Percentiles rank a stretch among this genome's conserved stretches.
phyloP scores from a whole-genome alignment of 805 yeast genomes.

The Ogataea ganodermae region DNA sequence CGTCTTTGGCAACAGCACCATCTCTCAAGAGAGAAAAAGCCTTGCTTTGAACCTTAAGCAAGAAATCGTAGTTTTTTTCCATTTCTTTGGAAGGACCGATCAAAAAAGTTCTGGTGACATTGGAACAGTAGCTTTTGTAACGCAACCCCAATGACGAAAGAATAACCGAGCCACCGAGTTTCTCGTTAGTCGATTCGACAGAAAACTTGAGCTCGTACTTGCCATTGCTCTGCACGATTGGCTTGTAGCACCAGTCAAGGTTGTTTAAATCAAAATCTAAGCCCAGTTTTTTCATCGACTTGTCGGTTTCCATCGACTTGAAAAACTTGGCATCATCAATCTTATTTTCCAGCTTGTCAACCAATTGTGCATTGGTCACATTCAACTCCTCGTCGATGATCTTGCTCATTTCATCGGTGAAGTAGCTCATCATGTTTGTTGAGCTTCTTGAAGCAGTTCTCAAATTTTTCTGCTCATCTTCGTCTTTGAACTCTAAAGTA shows the following conservation, averaged over 20 bases:
- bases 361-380: constrained; percentile 68
- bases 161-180: constrained; percentile 75
- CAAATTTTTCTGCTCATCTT: constrained; percentile 65
- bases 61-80: constrained; percentile 76
- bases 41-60: constrained; percentile 67
- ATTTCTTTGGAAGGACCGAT: constrained; percentile 84
- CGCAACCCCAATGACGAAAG: constrained; percentile 82
- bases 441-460: constrained; percentile 77
- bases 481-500: constrained; percentile 75
- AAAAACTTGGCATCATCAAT: constrained; percentile 79
- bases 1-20: constrained; percentile 66
- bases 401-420: constrained; percentile 85
- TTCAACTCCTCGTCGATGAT: constrained; percentile 84
- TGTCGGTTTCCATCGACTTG: constrained; percentile 47
- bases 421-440: constrained; percentile 73
- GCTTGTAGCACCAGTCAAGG: constrained; percentile 92
- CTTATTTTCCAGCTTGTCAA: constrained; percentile 76
- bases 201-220: constrained; percentile 81
- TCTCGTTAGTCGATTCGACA: constrained; percentile 70
- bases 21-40: constrained; percentile 62
- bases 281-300: constrained; percentile 54
- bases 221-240: constrained; percentile 87
- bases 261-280: constrained; percentile 72
- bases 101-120: constrained; percentile 82
- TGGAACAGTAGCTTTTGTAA: constrained; percentile 86